A percentile compares a stretch with the other conserved stretches of the same genome.
Conservation (phyloP, 225 moss, liverwort and hornwort species). For the Thuidium tamariscinum region DNA sequence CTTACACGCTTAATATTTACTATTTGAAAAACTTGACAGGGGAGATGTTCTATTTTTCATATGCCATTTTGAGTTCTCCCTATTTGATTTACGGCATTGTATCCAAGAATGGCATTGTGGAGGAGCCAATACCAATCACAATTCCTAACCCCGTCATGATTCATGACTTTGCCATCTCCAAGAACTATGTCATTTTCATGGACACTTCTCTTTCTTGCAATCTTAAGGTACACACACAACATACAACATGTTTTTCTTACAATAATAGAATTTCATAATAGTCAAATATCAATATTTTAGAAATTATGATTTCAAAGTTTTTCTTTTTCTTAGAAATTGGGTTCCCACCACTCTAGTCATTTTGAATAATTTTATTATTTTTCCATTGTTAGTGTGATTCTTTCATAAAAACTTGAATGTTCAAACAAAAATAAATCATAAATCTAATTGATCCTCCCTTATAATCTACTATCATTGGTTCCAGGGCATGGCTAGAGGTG, state of each 20-base stretch:
- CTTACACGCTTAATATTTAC: background rate
- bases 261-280: rapidly evolving
- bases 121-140: too few relatives aligned
- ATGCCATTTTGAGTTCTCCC: too few relatives aligned
- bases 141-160: too few relatives aligned
- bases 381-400: background rate
- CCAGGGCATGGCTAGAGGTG: background rate
- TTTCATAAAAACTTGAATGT: background rate
- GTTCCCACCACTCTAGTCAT: background rate
- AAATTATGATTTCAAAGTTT: background rate
- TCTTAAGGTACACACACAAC: too few relatives aligned
- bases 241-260: background rate
- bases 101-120: too few relatives aligned
- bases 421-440: background rate
- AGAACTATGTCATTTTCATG: too few relatives aligned
- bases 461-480: background rate
- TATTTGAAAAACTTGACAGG: background rate
- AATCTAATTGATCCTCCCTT: background rate
- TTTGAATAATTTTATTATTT: background rate
- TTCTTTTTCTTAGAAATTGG: rapidly evolving
- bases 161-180: too few relatives aligned
- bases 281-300: background rate
- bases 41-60: background rate
- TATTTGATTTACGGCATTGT: too few relatives aligned
- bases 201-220: too few relatives aligned